Evolutionary conservation across 1,284 basidiomycete genomes (phyloP), one percentile per base, ranked within the genome.

Genomic region (Taiwanofungus camphoratus): DNA sequence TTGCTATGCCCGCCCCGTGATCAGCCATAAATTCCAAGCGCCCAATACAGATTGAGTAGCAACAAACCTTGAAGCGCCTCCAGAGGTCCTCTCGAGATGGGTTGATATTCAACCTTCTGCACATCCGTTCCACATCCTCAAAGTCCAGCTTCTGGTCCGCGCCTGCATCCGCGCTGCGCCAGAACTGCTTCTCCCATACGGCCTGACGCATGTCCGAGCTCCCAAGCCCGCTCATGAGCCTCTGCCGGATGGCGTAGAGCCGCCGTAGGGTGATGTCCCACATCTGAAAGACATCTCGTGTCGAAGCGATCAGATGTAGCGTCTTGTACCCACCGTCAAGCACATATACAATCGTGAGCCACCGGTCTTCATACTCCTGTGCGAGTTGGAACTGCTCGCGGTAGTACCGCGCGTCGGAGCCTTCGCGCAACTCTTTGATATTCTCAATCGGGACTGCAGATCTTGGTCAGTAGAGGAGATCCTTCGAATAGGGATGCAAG

Each of bases 391-490:
- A 84, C 50, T 87, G 83, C 36, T 83, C 75, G 48, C 88, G 82
- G 57, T 91, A 88, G 54, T 87, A 86, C 26, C 85, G 70, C 21
- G 90, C 80, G 49, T 89, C 77, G 8, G 78, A 58, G 35, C 84
- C 89, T 5, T 86, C 78, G 11, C 95, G 86, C 7, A 99, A 78
- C 59, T 98, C 94, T 50, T 92, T 87, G 61, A 99, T 92, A 52
- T 80, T 81, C 61, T 92, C 90, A 53, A 97, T 86, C 3, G 88
- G 85, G 43, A 96, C 92, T 90, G 57, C 19, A 35, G 22, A n/a
- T n/a, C n/a, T n/a, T n/a, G n/a, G n/a, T n/a, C n/a, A n/a, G n/a
- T n/a, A 26, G 34, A 42, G 22, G n/a, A 26, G 16, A 34, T 16
- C 22, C n/a, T 12, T 32, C n/a, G 18, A 19, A 11, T 18, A 15